Conservation (phyloP, 179 eudicot genomes). For the Silene noctiflora region DNA sequence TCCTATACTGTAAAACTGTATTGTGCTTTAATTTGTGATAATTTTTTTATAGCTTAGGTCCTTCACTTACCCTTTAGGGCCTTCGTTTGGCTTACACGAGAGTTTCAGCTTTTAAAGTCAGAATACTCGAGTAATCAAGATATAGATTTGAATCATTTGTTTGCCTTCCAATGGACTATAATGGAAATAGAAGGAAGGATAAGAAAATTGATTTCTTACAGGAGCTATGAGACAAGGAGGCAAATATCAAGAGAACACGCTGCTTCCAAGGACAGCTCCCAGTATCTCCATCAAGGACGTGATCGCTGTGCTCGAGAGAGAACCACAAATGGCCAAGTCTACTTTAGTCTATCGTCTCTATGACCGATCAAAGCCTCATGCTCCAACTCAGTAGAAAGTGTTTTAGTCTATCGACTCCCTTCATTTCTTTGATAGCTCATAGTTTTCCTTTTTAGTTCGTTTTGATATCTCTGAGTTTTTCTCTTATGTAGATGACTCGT, state of each 20-base stretch:
- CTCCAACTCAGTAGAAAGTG: constrained; percentile 24
- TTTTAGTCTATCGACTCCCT: neutral
- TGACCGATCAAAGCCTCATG: constrained; percentile 45
- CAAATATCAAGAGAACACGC: constrained; percentile 41
- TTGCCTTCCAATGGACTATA: neutral
- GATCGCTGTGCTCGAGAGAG: constrained; percentile 77
- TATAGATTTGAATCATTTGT: neutral
- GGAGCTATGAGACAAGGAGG: constrained; percentile 45
- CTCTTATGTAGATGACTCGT: too few species aligned
- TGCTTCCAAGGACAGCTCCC: constrained; percentile 40
- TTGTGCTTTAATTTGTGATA: too few species aligned
- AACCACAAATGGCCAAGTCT: constrained; percentile 83
- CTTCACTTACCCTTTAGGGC: too few species aligned
- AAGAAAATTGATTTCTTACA: constrained; percentile 24
- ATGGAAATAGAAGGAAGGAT: neutral
- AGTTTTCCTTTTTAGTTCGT: neutral
- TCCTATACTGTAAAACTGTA: too few species aligned
- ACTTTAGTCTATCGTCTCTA: constrained; percentile 63
- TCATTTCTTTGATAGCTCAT: neutral
- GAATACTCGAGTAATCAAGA: neutral
- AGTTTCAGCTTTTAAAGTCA: neutral
- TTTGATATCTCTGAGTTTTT: too few species aligned
- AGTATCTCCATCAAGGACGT: constrained; percentile 71
- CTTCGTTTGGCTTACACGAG: neutral
- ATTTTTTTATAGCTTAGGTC: neutral